Evolutionary conservation across 345 rosid genomes (phyloP).

Genomic region (Eucalyptus sideroxylon): DNA sequence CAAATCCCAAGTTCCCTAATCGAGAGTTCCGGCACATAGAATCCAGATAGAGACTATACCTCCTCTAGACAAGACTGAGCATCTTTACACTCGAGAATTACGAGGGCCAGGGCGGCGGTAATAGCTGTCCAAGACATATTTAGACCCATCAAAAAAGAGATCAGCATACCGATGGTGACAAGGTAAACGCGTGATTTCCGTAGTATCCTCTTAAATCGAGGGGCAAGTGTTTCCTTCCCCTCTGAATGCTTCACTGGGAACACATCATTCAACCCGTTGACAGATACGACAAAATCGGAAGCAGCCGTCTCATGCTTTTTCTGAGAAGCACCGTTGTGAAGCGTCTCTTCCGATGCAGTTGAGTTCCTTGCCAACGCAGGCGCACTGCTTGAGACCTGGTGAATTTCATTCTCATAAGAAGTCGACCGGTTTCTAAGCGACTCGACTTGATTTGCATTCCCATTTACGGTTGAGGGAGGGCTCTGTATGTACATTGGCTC

Average conservation of each 20-base stretch:
- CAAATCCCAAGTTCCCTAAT: background rate
- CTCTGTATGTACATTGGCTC: slow-evolving; percentile 8
- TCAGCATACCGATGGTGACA: slow-evolving; percentile 55
- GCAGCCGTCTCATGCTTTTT: slow-evolving; percentile 5
- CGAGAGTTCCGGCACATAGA: background rate
- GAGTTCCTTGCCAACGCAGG: slow-evolving; percentile 17
- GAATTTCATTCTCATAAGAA: slow-evolving; percentile 29
- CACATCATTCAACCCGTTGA: background rate
- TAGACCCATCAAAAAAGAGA: slow-evolving; percentile 58
- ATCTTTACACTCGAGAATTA: slow-evolving; percentile 74
- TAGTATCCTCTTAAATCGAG: slow-evolving; percentile 31
- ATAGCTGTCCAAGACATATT: slow-evolving; percentile 92
- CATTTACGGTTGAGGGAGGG: slow-evolving; percentile 1
- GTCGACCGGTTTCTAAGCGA: slow-evolving; percentile 29
- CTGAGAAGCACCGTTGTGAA: background rate
- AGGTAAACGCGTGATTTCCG: slow-evolving; percentile 60
- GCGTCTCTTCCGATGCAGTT: slow-evolving; percentile 25
- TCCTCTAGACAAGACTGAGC: slow-evolving; percentile 74
- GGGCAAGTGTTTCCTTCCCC: background rate
- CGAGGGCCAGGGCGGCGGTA: slow-evolving; percentile 72
- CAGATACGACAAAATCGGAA: background rate
- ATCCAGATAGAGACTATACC: slow-evolving; percentile 19
- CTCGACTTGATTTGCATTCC: slow-evolving; percentile 3
- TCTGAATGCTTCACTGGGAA: background rate
- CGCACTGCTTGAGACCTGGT: background rate